Evolutionary conservation across 176 grass and related monocot species (phyloP).

Genomic region (Microstegium vimineum): DNA sequence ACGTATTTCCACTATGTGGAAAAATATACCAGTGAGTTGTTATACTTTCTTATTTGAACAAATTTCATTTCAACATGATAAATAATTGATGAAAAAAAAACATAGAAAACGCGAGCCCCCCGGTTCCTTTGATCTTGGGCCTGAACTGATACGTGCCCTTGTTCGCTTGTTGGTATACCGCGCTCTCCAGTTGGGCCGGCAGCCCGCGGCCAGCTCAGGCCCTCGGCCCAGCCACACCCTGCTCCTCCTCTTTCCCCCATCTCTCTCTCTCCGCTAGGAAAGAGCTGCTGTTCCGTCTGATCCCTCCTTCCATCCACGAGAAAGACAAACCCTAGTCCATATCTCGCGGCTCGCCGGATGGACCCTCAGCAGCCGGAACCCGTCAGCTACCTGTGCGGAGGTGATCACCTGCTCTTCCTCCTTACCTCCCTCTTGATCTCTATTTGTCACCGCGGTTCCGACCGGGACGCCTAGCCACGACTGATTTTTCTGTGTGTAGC

Average conservation of each 20-base stretch:
- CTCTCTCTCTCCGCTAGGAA: not conserved
- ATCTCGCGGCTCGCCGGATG: constrained; percentile 13
- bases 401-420: not conserved
- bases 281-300: not conserved
- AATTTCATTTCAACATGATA: too few relatives aligned
- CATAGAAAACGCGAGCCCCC: too few relatives aligned
- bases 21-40: not conserved
- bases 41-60: not conserved
- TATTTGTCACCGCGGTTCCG: not conserved
- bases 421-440: not conserved
- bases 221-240: not conserved
- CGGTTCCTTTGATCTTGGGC: too few relatives aligned
- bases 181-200: too few relatives aligned
- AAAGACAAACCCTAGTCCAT: not conserved
- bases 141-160: too few relatives aligned
- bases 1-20: not conserved
- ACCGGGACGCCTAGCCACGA: not conserved
- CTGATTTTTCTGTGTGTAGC: not conserved
- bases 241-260: too few relatives aligned
- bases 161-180: too few relatives aligned
- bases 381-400: constrained; percentile 54
- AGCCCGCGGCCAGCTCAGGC: too few relatives aligned
- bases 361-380: constrained; percentile 51
- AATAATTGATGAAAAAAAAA: too few relatives aligned
- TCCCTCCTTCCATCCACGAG: not conserved